A percentile compares a stretch with the other conserved stretches of the same genome.
phyloP scores from a whole-genome alignment of 768 basidiomycete species.

The Leccinum rimulosum region DNA sequence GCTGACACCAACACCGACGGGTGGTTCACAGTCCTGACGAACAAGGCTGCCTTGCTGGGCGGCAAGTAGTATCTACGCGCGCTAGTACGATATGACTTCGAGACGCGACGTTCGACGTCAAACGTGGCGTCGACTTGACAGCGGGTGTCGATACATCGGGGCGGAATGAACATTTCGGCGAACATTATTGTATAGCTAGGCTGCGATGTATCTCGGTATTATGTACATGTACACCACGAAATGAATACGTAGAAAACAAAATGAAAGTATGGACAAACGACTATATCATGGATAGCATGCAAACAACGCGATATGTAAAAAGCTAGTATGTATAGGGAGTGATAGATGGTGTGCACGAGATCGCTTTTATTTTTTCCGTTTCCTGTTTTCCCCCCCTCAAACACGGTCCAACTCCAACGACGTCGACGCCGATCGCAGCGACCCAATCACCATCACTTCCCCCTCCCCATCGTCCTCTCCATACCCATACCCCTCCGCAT shows the following conservation, averaged over 20 bases:
- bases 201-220: too few relatives aligned
- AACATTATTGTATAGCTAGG: neutral
- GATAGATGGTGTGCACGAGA: neutral
- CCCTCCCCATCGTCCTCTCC: slow-evolving; percentile 5
- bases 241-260: neutral
- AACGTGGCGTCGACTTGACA: too few relatives aligned
- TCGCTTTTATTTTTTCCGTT: neutral
- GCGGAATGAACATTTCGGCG: too few relatives aligned
- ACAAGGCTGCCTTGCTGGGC: slow-evolving; percentile 45
- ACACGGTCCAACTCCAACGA: slow-evolving; percentile 5
- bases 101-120: too few relatives aligned
- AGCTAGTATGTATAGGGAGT: too few relatives aligned
- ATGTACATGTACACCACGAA: neutral
- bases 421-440: neutral
- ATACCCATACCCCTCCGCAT: neutral
- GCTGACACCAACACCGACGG: slow-evolving; percentile 27
- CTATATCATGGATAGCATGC: neutral
- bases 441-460: slow-evolving; percentile 22
- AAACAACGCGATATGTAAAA: neutral
- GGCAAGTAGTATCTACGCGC: neutral
- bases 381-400: neutral
- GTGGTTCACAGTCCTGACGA: slow-evolving; percentile 35
- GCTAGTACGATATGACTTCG: neutral
- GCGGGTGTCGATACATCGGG: too few relatives aligned
- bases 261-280: neutral